Evolutionary conservation across 1,139 yeast genomes (phyloP), one percentile per base, ranked within the genome.

Genomic region (Kodamaea fungicola): DNA sequence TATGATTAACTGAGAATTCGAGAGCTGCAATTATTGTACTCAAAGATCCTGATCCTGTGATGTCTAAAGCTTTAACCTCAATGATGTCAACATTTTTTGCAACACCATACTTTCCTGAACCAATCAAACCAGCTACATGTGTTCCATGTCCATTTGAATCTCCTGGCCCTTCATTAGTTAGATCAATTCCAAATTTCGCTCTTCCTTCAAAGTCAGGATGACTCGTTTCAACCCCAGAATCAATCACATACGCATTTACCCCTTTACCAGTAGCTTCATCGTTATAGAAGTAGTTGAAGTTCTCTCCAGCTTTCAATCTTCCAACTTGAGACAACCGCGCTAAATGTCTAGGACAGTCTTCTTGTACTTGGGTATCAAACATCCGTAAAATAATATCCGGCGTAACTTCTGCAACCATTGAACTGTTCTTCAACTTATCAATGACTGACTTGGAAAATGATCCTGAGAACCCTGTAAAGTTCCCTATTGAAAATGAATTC

Each of bases 121-220:
- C 96, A 30, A 87, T 74, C n/a, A 88, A 59, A 0, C 97, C 96
- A 0, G 96, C 95, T 2, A 88, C 95, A 59, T 89, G 96, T 0
- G 96, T 87, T 1, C 86, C 85, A 53, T 85, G 94, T 0, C 94
- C 92, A 51, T 80, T 80, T 7, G 52, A 47, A 51, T 83, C 92
- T 0, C 84, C 83, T 0, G 62, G 50, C 0, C 81, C 86, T 55
- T 78, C 84, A 1, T 64, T 68, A 1, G 86, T 78, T 41, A 79
- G 74, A 51, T 82, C 87, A n/a, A 55, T 66, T 0, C 88, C 90
- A 35, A 56, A 47, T 2, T 44, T 43, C 0, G 81, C 88, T 39
- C 94, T 64, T 0, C 80, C 82, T 43, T 75, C 80, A 51, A 85
- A 82, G 31, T 84, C 86, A 0, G 79, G 78, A 50, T 82, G 84